These are phyloP conservation scores for Phytophthora brassicae DNA, from an alignment of 352 stramenopile species.

Conservation along the genomic window DNA sequence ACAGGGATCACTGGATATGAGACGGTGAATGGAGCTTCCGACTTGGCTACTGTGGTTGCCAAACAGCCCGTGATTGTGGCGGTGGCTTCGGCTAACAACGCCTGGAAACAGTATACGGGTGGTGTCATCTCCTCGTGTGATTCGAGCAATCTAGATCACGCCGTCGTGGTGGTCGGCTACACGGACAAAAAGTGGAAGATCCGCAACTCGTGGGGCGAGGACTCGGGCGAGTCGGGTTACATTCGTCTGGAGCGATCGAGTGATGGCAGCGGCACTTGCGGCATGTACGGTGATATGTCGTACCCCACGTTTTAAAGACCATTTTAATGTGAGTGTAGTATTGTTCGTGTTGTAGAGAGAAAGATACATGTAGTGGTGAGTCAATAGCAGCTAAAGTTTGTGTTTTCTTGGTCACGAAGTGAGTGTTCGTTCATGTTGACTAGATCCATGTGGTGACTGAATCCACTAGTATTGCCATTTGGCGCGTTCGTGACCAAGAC, in stretches of 20 bases:
- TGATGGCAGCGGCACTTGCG: slow-evolving; percentile 49
- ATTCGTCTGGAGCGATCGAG: slow-evolving; percentile 91
- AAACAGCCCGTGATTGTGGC: slow-evolving; percentile 92
- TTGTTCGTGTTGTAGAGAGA: slow-evolving; percentile 1
- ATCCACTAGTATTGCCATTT: slow-evolving; percentile 23
- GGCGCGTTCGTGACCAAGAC: slow-evolving; percentile 17
- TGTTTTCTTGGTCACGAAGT: slow-evolving; percentile 2
- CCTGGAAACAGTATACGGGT: slow-evolving; percentile 96
- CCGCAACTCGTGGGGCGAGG: slow-evolving; percentile 97
- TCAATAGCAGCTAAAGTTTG: slow-evolving; percentile 10
- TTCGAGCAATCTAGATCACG: slow-evolving; percentile 94
- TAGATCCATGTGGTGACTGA: slow-evolving; percentile 10
- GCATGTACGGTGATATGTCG: slow-evolving; percentile 67
- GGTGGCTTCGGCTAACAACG: slow-evolving; percentile 93
- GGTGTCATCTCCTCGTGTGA: slow-evolving; percentile 86
- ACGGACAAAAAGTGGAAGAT: slow-evolving; percentile 91
- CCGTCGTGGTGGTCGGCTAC: slow-evolving; percentile 97
- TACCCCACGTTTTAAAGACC: slow-evolving; percentile 40
- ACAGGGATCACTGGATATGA: slow-evolving; percentile 62
- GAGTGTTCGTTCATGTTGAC: slow-evolving; percentile 5
- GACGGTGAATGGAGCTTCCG: slow-evolving; percentile 41
- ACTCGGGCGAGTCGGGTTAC: slow-evolving; percentile 94
- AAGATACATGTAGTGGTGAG: slow-evolving; percentile 12
- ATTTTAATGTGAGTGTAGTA: slow-evolving; percentile 9
- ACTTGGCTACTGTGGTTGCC: slow-evolving; percentile 23